Evolutionary conservation across 2,329 filamentous ascomycete genomes (phyloP).

Genomic region (Neofusicoccum cordaticola): DNA sequence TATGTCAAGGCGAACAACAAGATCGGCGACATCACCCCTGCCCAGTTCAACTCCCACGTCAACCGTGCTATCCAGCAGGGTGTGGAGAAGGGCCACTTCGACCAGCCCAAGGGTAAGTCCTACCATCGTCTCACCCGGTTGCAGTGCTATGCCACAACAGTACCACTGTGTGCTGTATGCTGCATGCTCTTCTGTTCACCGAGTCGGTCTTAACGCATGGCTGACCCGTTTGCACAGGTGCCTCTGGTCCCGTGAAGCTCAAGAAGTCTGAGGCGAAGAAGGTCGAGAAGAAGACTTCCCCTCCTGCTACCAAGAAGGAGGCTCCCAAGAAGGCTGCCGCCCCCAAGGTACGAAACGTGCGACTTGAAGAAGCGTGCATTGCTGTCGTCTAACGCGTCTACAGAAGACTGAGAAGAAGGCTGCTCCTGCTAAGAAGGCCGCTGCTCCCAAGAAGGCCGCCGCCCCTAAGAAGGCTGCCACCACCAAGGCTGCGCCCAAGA

Average conservation of each 20-base stretch:
- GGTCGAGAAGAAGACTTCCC: conserved; percentile 1
- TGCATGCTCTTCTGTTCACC: not conserved
- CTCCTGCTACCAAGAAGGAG: conserved; percentile 30
- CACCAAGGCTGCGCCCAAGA: conserved; percentile 36
- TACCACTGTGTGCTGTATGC: not conserved
- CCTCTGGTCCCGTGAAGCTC: conserved; percentile 89
- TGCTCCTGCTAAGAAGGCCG: conserved; percentile 28
- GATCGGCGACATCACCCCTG: conserved; percentile 53
- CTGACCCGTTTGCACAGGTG: conserved; percentile 49
- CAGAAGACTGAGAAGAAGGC: conserved; percentile 40
- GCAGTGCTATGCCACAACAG: conserved; percentile 20
- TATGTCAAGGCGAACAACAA: conserved; percentile 72
- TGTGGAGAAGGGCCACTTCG: conserved; percentile 82
- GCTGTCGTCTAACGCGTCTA: not conserved
- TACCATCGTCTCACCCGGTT: conserved; percentile 24
- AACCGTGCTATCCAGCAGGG: conserved; percentile 80
- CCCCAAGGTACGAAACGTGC: conserved; percentile 17
- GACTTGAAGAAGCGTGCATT: not conserved
- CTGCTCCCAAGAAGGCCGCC: conserved; percentile 33
- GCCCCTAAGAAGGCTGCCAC: conserved; percentile 33
- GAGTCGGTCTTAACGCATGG: not conserved
- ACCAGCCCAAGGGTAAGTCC: conserved; percentile 81
- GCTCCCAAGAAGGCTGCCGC: conserved; percentile 15
- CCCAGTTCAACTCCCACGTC: conserved; percentile 70
- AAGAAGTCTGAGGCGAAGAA: conserved; percentile 65